Base-by-base conservation (phyloP, 2,329 filamentous ascomycete genomes). In the Cadophora malorum region DNA sequence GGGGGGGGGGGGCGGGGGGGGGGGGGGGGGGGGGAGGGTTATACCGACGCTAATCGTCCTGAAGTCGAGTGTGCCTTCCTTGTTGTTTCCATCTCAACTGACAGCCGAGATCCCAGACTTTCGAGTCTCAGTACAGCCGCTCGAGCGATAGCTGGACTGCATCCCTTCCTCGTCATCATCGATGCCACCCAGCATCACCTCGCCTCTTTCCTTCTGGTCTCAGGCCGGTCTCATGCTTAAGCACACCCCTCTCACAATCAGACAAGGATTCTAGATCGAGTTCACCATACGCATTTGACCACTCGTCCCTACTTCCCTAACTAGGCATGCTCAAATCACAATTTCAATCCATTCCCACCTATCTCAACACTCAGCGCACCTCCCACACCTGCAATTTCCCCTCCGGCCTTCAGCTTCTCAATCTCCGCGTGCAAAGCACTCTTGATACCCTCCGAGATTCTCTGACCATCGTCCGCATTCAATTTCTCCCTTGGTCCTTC, bases 401-500 rank as follows among this genome's bases (percentile, higher is more conserved):
- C 56, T 41, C 47, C 23, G 31, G 23, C 19, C 38, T 62, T 50
- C 56, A 66, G 38, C 7, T 38, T n/a, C 28, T 63, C 47, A 35
- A 70, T 61, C 58, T 69, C 69, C 21, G 60, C 56, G 7, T 14
- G 28, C n/a, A 70, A 31, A 31, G 33, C 66, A 31, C 25, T 33
- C 58, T 69, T 64, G n/a, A 70, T 63, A 19, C 49, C 25, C 16
- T 47, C 53, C 19, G 52, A 67, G 14, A 67, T 21, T 25, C 50
- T 38, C 60, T 23, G 66, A 19, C 70, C 70, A 25, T 72, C 70
- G 7, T 66, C 64, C 60, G 67, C 56, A 25, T 65, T 64, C 45
- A 72, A 52, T 49, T 68, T 72, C 6, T 60, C 52, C 55, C 69
- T 70, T 19, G 64, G 65, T 19, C 69, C 67, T 50, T 71, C 70